Evolutionary conservation across 306 rosid species (phyloP).

Genomic region (Potentilla sterilis): DNA sequence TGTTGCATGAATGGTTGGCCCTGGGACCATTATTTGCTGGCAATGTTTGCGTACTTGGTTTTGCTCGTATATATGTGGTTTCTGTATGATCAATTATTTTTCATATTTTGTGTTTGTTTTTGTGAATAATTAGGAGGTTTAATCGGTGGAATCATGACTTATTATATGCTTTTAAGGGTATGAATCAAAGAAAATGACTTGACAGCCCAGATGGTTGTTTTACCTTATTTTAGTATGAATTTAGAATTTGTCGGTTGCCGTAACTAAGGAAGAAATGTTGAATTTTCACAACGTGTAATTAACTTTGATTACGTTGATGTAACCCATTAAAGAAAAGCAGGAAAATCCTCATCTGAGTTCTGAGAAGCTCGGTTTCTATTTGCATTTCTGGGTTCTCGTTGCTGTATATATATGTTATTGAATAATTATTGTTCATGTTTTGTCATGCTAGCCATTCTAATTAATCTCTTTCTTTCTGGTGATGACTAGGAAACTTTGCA

Average conservation of each 20-base stretch:
- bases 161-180: background rate
- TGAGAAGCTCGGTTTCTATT: background rate
- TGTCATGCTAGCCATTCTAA: background rate
- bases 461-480: background rate
- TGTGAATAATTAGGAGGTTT: background rate
- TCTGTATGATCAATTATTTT: background rate
- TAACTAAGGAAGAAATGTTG: conserved; percentile 20
- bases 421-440: background rate
- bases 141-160: background rate
- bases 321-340: background rate
- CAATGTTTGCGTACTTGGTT: background rate
- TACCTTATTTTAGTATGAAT: conserved; percentile 17
- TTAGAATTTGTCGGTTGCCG: conserved; percentile 28
- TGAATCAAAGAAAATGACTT: conserved; percentile 19
- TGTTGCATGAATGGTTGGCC: conserved; percentile 2
- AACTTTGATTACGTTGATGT: conserved; percentile 7
- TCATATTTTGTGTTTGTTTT: background rate
- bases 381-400: conserved; percentile 7
- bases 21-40: conserved; percentile 3
- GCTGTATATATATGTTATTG: background rate
- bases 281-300: conserved; percentile 20
- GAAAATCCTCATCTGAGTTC: background rate
- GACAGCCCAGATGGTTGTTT: conserved; percentile 29
- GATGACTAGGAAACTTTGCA: background rate
- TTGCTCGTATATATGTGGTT: background rate